These are phyloP conservation scores for Rosa hybrid DNA, from an alignment of 331 rosid genomes.

Conservation along the genomic window DNA sequence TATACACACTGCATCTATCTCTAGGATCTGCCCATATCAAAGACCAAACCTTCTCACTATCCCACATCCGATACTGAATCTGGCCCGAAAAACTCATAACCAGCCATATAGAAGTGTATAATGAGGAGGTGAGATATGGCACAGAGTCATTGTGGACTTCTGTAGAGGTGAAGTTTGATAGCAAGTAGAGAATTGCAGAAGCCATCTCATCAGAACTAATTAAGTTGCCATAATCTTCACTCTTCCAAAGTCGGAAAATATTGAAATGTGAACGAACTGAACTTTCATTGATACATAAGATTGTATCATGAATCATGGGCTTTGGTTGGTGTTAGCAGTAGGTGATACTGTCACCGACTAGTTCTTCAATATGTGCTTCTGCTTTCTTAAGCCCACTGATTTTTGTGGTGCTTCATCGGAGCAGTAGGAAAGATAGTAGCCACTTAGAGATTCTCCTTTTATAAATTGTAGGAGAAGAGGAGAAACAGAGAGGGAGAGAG, in stretches of 20 bases:
- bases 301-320: background rate
- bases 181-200: conserved; percentile 50
- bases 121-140: conserved; percentile 59
- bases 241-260: conserved; percentile 45
- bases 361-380: background rate
- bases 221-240: conserved; percentile 53
- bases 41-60: conserved; percentile 53
- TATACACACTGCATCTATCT: conserved; percentile 70
- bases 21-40: conserved; percentile 67
- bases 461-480: background rate
- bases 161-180: conserved; percentile 58
- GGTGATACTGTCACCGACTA: no score
- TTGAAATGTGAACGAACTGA: background rate
- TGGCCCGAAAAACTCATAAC: conserved; percentile 66
- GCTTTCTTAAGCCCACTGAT: background rate
- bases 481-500: background rate
- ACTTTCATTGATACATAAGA: no score
- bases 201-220: conserved; percentile 57
- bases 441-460: background rate
- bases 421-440: background rate
- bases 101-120: conserved; percentile 52
- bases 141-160: conserved; percentile 50
- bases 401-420: background rate
- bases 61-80: conserved; percentile 52
- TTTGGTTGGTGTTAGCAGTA: background rate